Evolutionary conservation across 2,329 filamentous ascomycete species (phyloP), one percentile per base, ranked within the genome.

Genomic region (Dothistroma pini): DNA sequence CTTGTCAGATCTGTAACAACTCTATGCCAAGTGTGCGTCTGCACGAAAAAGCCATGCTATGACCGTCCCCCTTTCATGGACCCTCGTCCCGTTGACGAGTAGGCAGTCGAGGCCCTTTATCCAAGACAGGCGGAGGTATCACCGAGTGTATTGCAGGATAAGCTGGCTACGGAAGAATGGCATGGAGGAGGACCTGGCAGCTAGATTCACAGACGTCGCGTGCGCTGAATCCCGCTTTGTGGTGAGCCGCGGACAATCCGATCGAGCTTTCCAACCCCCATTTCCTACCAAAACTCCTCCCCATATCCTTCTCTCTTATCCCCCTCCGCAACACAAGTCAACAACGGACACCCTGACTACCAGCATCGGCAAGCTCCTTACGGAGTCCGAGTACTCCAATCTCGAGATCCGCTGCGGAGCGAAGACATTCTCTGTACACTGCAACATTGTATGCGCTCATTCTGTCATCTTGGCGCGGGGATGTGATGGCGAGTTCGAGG

Each of bases 301-400:
- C 16, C 9, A 2, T 8, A 4, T n/a, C 41, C 14, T 4, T 9
- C 4, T 44, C 41, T 44, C 41, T n/a, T 1, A 44, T n/a, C 16
- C 6, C 6, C 25, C 25, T 29, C 25, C 25, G 25, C 25, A 6
- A 44, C 41, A 44, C 14, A 44, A 11, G 16, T 12, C 35, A 11
- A 38, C 16, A 4, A 44, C n/a, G 41, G 29, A 35, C 5, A 34
- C 51, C 1, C 29, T 54, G 14, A 54, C n/a, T 3, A 49, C 35
- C 14, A 25, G 16, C 11, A 35, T 62, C 25, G n/a, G 59, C 56
- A 58, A 58, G 14, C 12, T 41, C 16, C 41, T 50, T 12, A 35
- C 53, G 2, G 32, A 55, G 25, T n/a, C 29, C 10, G 44, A 61
- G 12, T 68, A 63, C 58, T 51, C 63, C 14, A 14, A 44, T 44